Evolutionary conservation across 108 stramenopile species (phyloP), one percentile per base, ranked within the genome.

Genomic region (Nitzschia sp.): DNA sequence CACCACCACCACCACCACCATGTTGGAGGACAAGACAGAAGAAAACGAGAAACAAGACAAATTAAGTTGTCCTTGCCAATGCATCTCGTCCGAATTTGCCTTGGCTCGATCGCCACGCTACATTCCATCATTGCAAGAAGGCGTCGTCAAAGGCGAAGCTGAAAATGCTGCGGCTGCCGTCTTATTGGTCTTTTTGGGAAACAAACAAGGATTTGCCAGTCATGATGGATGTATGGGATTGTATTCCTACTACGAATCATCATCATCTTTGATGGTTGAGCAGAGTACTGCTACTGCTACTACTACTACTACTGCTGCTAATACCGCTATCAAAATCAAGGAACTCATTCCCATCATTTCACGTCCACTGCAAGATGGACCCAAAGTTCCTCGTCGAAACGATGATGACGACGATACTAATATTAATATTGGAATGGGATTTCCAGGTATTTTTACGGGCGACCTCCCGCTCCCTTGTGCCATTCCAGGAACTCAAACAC

Each of bases 181-280:
- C 38, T 13, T 11, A 38, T 66, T 92, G n/a, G 76, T 81, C 9
- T 89, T 79, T 62, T 63, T 92, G 29, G 72, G 70, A 46, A 77
- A 80, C 23, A 59, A 74, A 19, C 44, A 73, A 48, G 86, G 84
- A 8, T 89, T 89, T 68, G 85, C 85, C 34, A 83, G 87, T 9
- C 91, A 92, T 45, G 78, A 72, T 60, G 86, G 84, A 9, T 82
- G 77, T 41, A 84, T 89, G 76, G 83, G 69, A 11, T 58, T 92
- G 25, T 75, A 78, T 76, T 59, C 50, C n/a, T n/a, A n/a, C n/a
- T n/a, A n/a, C n/a, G n/a, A n/a, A n/a, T n/a, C n/a, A n/a, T 8
- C 21, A 9, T n/a, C n/a, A n/a, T 34, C 58, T n/a, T 58, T 41
- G 38, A n/a, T n/a, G n/a, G n/a, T n/a, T n/a, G n/a, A n/a, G n/a